phyloP scores from a whole-genome alignment of 2,329 filamentous ascomycete genomes.

The Fusarium falciforme region DNA sequence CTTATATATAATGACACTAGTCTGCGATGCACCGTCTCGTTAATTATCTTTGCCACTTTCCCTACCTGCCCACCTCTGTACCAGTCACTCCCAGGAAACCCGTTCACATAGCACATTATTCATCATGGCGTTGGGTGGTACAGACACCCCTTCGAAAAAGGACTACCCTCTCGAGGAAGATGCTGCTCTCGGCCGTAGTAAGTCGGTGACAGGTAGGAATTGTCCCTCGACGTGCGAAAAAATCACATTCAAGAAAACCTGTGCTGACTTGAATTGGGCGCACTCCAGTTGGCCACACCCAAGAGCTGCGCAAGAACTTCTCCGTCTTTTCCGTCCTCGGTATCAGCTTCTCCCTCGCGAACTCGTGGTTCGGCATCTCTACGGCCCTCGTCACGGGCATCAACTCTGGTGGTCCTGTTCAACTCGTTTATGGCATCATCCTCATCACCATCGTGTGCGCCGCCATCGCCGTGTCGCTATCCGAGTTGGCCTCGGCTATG shows the following conservation, averaged over 20 bases:
- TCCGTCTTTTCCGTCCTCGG: slow-evolving; percentile 24
- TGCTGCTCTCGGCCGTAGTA: neutral
- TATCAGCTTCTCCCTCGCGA: slow-evolving; percentile 16
- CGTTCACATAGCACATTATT: neutral
- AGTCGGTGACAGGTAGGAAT: neutral
- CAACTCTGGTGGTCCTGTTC: slow-evolving; percentile 1
- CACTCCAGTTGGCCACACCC: neutral
- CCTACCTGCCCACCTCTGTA: neutral
- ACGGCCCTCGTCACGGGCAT: slow-evolving; percentile 13
- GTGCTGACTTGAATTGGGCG: neutral
- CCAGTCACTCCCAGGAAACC: neutral
- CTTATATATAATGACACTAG: neutral
- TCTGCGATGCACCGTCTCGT: neutral
- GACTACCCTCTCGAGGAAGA: neutral
- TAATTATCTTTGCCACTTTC: neutral
- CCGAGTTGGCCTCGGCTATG: neutral
- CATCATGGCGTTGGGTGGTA: neutral
- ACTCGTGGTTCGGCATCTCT: slow-evolving; percentile 21
- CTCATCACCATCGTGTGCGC: neutral
- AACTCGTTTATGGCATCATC: neutral
- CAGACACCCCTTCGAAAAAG: neutral
- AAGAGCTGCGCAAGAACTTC: slow-evolving; percentile 12
- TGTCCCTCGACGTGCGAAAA: neutral
- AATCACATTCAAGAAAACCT: neutral
- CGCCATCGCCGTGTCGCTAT: neutral